Evolutionary conservation across 2,329 filamentous ascomycete species (phyloP).

Genomic region (Fusarium sambucinum): DNA sequence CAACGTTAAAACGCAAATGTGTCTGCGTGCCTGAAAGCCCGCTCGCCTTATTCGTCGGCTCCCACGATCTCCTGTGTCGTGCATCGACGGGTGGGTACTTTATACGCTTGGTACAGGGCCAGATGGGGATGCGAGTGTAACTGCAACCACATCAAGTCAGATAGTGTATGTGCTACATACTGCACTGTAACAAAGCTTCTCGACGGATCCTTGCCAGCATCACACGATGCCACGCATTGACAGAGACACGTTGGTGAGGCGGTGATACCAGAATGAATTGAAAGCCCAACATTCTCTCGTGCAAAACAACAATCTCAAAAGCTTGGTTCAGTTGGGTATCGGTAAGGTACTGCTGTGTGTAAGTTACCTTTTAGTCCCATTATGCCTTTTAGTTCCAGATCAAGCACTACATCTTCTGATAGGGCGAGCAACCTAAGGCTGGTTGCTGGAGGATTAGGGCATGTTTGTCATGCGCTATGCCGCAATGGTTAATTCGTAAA

Average conservation of each 20-base stretch:
- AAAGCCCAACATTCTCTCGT: not conserved
- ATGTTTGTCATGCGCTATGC: constrained; percentile 12
- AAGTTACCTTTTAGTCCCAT: not conserved
- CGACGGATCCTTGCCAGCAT: constrained; percentile 6
- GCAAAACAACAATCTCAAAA: constrained; percentile 1
- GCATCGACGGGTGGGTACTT: constrained; percentile 32
- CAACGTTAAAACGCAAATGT: constrained; percentile 24
- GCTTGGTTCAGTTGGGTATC: constrained; percentile 12
- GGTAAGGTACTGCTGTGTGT: constrained; percentile 14
- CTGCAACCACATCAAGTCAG: constrained; percentile 29
- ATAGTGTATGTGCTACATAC: constrained; percentile 29
- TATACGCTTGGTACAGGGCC: constrained; percentile 25
- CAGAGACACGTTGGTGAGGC: not conserved
- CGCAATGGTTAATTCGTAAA: constrained; percentile 28
- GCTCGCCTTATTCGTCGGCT: constrained; percentile 41
- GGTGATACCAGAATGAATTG: not conserved
- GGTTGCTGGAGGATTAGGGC: constrained; percentile 9
- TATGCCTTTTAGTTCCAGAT: constrained; percentile 20
- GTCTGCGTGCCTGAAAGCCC: constrained; percentile 38
- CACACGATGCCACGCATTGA: constrained; percentile 7
- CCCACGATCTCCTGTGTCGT: constrained; percentile 46
- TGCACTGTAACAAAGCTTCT: constrained; percentile 5
- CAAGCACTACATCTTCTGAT: constrained; percentile 16
- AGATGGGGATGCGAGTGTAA: constrained; percentile 31
- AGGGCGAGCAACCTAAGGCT: constrained; percentile 9